Conservation (phyloP, 2,329 filamentous ascomycete species). For the Teratosphaeria gauchensis region DNA sequence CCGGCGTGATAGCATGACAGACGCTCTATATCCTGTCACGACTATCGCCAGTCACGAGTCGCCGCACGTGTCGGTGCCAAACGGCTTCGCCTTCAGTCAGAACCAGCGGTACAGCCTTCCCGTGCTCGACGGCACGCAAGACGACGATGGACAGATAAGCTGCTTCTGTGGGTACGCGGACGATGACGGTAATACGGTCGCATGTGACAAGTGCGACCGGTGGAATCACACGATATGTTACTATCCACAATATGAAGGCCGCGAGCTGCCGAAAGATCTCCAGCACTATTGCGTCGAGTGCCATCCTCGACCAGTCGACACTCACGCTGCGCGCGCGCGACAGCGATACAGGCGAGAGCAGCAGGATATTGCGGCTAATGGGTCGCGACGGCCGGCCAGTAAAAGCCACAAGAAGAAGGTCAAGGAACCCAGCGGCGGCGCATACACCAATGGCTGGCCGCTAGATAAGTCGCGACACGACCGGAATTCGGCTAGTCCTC, state of each 20-base stretch:
- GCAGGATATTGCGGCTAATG: slow-evolving; percentile 47
- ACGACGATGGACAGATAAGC: slow-evolving; percentile 90
- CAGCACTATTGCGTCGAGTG: slow-evolving; percentile 86
- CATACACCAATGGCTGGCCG: slow-evolving; percentile 57
- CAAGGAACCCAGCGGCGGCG: slow-evolving; percentile 49
- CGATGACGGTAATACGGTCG: slow-evolving; percentile 96
- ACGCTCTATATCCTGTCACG: slow-evolving; percentile 24
- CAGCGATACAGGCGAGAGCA: slow-evolving; percentile 20
- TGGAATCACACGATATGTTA: slow-evolving; percentile 99
- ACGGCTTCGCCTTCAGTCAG: slow-evolving; percentile 17
- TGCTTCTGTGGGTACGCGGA: slow-evolving; percentile 91
- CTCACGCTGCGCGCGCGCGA: slow-evolving; percentile 55
- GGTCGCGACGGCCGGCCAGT: slow-evolving; percentile 57
- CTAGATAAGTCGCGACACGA: slow-evolving; percentile 50
- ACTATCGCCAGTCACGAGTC: slow-evolving; percentile 23
- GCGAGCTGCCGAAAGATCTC: slow-evolving; percentile 44
- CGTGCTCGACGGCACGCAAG: slow-evolving; percentile 35
- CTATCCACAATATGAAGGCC: slow-evolving; percentile 63
- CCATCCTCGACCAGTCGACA: slow-evolving; percentile 65
- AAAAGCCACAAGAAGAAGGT: slow-evolving; percentile 85
- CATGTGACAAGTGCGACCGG: slow-evolving; percentile 89
- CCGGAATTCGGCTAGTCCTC: slow-evolving; percentile 41
- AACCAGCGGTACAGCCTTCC: slow-evolving; percentile 14
- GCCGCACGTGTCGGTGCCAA: slow-evolving; percentile 10
- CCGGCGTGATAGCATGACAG: slow-evolving; percentile 30